Evolutionary conservation across 768 basidiomycete genomes (phyloP).

Genomic region (Pleurotus pulmonarius): DNA sequence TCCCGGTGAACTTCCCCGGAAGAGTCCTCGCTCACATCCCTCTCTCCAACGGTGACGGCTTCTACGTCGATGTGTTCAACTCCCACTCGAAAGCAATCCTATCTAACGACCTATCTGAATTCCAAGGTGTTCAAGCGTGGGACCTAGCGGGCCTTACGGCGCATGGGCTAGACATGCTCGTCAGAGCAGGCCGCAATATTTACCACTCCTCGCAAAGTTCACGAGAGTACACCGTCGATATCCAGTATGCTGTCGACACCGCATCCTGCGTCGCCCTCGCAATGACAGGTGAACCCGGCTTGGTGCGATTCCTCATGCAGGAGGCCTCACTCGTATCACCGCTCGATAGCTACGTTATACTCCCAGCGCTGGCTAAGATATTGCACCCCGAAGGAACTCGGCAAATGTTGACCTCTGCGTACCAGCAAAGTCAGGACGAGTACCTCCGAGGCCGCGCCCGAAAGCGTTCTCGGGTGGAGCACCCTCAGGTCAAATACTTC

Average conservation of each 20-base stretch:
- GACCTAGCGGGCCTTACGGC: constrained; percentile 17
- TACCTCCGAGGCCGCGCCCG: constrained; percentile 25
- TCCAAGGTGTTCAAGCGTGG: constrained; percentile 17
- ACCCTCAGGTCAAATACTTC: constrained; percentile 31
- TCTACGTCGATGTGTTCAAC: constrained; percentile 48
- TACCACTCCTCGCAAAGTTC: constrained; percentile 22
- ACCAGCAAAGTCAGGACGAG: constrained; percentile 23
- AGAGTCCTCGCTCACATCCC: constrained; percentile 51
- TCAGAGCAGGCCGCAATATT: constrained; percentile 35
- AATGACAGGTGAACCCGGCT: not conserved
- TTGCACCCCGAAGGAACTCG: not conserved
- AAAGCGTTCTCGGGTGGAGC: constrained; percentile 17
- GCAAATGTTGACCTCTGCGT: constrained; percentile 15
- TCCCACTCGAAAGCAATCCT: constrained; percentile 28
- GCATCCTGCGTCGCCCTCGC: constrained; percentile 8
- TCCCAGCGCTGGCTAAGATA: not conserved
- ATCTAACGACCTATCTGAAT: constrained; percentile 30
- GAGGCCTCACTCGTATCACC: constrained; percentile 1
- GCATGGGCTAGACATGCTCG: constrained; percentile 32
- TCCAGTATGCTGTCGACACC: not conserved
- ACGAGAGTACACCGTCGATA: not conserved
- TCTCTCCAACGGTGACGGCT: constrained; percentile 31
- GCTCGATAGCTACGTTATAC: not conserved
- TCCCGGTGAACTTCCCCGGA: constrained; percentile 53
- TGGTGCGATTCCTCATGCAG: not conserved